Percentiles rank a stretch among this genome's conserved stretches.
Evolutionary conservation across 768 basidiomycete species (phyloP).

Genomic region (Mycena olivaceomarginata): DNA sequence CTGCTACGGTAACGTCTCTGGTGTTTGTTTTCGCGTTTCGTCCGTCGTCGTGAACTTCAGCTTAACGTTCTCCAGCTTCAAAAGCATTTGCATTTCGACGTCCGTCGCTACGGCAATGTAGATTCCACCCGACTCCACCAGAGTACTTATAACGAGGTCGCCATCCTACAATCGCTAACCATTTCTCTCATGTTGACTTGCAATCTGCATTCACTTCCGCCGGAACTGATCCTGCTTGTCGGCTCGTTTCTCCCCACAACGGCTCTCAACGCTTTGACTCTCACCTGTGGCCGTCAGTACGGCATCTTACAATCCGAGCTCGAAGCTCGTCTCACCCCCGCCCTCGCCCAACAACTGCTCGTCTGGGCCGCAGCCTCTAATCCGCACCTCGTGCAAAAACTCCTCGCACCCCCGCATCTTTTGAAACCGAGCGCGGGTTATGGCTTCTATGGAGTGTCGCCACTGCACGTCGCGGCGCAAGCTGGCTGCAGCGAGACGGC

Average conservation of each 20-base stretch:
- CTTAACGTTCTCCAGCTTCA: too few relatives aligned
- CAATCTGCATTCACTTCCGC: not conserved
- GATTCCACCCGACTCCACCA: not conserved
- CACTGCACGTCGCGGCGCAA: not conserved
- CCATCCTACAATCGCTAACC: not conserved
- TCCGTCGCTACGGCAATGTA: not conserved
- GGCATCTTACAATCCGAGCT: constrained; percentile 1
- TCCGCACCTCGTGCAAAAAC: not conserved
- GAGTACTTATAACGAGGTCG: not conserved
- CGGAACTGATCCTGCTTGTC: not conserved
- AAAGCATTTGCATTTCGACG: not conserved
- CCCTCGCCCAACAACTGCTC: not conserved
- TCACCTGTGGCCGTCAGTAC: not conserved
- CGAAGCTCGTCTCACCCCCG: not conserved
- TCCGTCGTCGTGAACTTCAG: not conserved
- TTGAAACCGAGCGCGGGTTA: not conserved
- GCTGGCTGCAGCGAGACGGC: not conserved
- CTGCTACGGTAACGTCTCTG: not conserved
- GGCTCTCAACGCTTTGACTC: not conserved
- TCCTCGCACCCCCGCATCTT: not conserved
- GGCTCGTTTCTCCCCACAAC: not conserved
- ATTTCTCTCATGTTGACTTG: not conserved
- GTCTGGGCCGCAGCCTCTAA: not conserved
- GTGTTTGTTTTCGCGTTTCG: not conserved
- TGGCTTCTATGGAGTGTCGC: not conserved